These are phyloP conservation scores for Colletotrichum eremochloae DNA, from an alignment of 2,329 filamentous ascomycete species.

Conservation along the genomic window DNA sequence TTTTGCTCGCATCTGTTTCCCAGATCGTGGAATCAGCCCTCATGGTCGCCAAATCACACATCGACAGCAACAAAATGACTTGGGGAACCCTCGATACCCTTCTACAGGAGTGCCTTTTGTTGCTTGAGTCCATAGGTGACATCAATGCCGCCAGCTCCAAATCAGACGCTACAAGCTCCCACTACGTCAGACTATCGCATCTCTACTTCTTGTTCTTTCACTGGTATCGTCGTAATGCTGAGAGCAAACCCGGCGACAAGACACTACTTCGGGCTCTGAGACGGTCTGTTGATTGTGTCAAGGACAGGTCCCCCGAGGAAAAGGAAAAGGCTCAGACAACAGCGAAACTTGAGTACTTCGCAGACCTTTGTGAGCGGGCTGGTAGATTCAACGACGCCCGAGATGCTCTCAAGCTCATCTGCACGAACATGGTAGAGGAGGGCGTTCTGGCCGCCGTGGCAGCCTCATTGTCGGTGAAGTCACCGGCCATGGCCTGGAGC, in stretches of 20 bases:
- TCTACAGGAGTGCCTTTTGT: slow-evolving; percentile 67
- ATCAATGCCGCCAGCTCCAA: slow-evolving; percentile 46
- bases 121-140: slow-evolving; percentile 67
- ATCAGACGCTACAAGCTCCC: slow-evolving; percentile 54
- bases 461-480: slow-evolving; percentile 59
- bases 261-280: slow-evolving; percentile 69
- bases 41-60: slow-evolving; percentile 66
- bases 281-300: slow-evolving; percentile 74
- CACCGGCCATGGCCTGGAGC: slow-evolving; percentile 68
- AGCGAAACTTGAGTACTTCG: slow-evolving; percentile 76
- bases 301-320: slow-evolving; percentile 65
- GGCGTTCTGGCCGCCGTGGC: slow-evolving; percentile 69
- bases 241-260: slow-evolving; percentile 55
- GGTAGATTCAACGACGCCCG: slow-evolving; percentile 70
- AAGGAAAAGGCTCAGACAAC: slow-evolving; percentile 71
- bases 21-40: slow-evolving; percentile 72
- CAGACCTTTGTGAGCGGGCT: slow-evolving; percentile 68
- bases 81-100: slow-evolving; percentile 71
- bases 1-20: slow-evolving; percentile 65
- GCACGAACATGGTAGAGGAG: slow-evolving; percentile 70
- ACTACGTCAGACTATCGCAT: slow-evolving; percentile 77
- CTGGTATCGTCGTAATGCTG: slow-evolving; percentile 47
- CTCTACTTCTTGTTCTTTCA: slow-evolving; percentile 73
- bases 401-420: slow-evolving; percentile 70
- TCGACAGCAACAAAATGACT: slow-evolving; percentile 60